These are phyloP conservation scores for Exophiala phaeomuriformis DNA, from an alignment of 2,329 filamentous ascomycete species.

Conservation along the genomic window DNA sequence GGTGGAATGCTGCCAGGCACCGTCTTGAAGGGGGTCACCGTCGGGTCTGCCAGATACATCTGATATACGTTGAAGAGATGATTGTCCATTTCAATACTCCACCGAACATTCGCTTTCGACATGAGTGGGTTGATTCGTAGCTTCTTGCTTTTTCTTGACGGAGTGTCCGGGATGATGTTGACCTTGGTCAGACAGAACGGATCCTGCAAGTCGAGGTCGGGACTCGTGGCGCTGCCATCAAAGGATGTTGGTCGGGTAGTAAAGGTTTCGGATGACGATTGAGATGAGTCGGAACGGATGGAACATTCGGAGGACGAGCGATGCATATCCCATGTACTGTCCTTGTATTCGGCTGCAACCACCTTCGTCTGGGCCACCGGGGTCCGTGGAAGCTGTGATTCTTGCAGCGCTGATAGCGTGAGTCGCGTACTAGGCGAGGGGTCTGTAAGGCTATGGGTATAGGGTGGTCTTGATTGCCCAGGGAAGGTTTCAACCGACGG, in stretches of 20 bases:
- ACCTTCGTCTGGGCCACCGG: constrained; percentile 41
- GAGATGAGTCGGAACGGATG: constrained; percentile 54
- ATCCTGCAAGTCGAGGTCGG: constrained; percentile 52
- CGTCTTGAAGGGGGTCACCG: constrained; percentile 60
- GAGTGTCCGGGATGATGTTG: constrained; percentile 33
- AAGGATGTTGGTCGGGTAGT: constrained; percentile 49
- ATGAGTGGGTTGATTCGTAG: constrained; percentile 27
- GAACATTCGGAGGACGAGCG: constrained; percentile 54
- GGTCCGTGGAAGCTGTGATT: constrained; percentile 37
- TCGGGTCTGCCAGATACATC: constrained; percentile 58
- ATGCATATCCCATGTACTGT: constrained; percentile 35
- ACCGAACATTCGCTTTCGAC: constrained; percentile 33
- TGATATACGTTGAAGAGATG: constrained; percentile 62
- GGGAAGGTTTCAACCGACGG: constrained; percentile 25
- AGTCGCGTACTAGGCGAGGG: constrained; percentile 32
- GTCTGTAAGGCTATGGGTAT: constrained; percentile 21
- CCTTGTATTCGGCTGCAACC: constrained; percentile 31
- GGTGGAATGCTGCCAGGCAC: constrained; percentile 57
- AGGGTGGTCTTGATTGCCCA: constrained; percentile 6
- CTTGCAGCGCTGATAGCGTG: constrained; percentile 34
- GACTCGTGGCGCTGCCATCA: constrained; percentile 54
- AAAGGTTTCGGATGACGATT: constrained; percentile 52
- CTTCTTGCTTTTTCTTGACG: constrained; percentile 31
- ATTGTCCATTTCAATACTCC: constrained; percentile 58
- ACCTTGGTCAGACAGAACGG: constrained; percentile 44